Conservation (phyloP, 352 stramenopile genomes). For the Globisporangium abappressorium region DNA sequence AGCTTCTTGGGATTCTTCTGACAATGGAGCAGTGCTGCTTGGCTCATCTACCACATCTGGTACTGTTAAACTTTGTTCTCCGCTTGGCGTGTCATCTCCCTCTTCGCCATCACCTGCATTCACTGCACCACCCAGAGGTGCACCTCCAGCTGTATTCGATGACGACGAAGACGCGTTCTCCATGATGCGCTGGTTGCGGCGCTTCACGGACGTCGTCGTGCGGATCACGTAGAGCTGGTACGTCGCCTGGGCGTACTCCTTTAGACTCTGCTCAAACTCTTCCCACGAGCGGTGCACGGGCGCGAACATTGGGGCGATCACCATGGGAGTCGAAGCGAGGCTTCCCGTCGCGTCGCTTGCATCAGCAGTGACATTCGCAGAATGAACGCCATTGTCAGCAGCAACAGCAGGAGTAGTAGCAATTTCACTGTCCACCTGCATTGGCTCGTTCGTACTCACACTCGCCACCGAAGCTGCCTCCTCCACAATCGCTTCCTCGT, state of each 20-base stretch:
- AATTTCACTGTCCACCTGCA: neutral
- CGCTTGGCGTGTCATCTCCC: neutral
- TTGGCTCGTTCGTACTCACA: neutral
- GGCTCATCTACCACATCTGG: neutral
- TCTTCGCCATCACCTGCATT: neutral
- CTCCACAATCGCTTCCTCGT: neutral
- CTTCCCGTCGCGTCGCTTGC: neutral
- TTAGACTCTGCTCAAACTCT: constrained; percentile 59
- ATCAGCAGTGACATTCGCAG: neutral
- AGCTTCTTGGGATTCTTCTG: neutral
- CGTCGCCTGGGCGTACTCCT: constrained; percentile 51
- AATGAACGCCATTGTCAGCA: too few relatives aligned
- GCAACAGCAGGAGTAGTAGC: neutral
- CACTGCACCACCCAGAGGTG: neutral
- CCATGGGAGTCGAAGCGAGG: constrained; percentile 6
- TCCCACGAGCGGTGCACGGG: constrained; percentile 61
- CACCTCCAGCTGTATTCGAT: neutral
- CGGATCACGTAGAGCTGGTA: constrained; percentile 78
- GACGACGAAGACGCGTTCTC: constrained; percentile 26
- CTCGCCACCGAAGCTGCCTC: neutral
- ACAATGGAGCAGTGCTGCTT: neutral
- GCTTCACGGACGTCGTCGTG: constrained; percentile 71
- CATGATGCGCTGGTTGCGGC: constrained; percentile 65
- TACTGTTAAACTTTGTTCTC: neutral
- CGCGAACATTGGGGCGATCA: constrained; percentile 44